phyloP scores from a whole-genome alignment of 2,329 filamentous ascomycete species.

The Ophiosphaerella herpotricha region DNA sequence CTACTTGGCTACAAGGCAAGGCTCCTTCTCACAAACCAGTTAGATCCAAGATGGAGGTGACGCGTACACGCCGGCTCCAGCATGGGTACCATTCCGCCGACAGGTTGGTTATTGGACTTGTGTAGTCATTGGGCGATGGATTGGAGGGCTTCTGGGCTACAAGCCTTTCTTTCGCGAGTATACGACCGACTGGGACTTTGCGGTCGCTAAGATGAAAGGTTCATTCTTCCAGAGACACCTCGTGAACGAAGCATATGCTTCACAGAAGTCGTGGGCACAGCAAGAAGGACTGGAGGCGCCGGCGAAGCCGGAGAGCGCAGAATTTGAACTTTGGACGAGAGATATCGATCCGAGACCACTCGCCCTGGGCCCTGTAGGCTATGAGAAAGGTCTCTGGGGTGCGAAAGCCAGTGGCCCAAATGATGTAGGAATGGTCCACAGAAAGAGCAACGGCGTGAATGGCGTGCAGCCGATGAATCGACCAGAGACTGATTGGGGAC shows the following conservation, averaged over 20 bases:
- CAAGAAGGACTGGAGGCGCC: slow-evolving; percentile 3
- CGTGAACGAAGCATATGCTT: slow-evolving; percentile 3
- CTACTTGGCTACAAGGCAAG: not conserved
- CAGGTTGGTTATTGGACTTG: slow-evolving; percentile 31
- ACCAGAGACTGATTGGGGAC: too few species aligned
- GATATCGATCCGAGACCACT: slow-evolving; percentile 3
- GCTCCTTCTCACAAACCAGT: slow-evolving; percentile 3
- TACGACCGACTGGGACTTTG: slow-evolving; percentile 46
- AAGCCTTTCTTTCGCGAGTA: slow-evolving; percentile 46
- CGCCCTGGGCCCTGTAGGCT: slow-evolving; percentile 4
- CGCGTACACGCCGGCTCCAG: slow-evolving; percentile 44
- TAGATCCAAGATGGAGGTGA: slow-evolving; percentile 50
- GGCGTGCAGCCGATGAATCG: not conserved
- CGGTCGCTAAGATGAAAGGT: slow-evolving; percentile 8
- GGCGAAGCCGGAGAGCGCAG: slow-evolving; percentile 4
- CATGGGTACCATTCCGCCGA: slow-evolving; percentile 45
- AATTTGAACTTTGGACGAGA: slow-evolving; percentile 5
- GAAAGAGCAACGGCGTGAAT: not conserved
- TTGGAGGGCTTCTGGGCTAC: slow-evolving; percentile 47
- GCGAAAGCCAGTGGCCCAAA: not conserved
- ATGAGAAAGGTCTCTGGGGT: slow-evolving; percentile 3
- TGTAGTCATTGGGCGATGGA: slow-evolving; percentile 46
- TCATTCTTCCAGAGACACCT: slow-evolving; percentile 10
- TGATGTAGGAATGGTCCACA: not conserved
- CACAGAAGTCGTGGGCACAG: slow-evolving; percentile 4